phyloP scores from a whole-genome alignment of 2,329 filamentous ascomycete genomes.

The Xylariaceae sp. region DNA sequence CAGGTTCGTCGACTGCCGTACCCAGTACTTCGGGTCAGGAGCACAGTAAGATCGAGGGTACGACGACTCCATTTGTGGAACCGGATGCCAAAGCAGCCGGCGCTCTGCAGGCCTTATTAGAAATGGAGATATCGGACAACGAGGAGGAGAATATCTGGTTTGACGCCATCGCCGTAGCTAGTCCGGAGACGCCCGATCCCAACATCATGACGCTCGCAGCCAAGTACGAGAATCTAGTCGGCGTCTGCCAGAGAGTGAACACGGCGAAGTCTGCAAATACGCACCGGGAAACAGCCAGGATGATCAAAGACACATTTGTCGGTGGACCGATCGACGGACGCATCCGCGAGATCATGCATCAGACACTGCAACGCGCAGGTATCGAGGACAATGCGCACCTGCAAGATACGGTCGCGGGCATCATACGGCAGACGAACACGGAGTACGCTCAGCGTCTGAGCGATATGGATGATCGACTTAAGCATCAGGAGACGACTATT shows the following conservation, averaged over 20 bases:
- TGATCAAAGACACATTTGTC: neutral
- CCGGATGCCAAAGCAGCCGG: neutral
- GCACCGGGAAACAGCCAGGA: neutral
- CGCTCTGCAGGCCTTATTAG: neutral
- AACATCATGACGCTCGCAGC: neutral
- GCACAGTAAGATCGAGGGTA: neutral
- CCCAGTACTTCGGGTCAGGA: neutral
- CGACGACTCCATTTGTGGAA: neutral
- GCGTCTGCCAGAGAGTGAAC: neutral
- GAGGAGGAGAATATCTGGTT: neutral
- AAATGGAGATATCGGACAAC: neutral
- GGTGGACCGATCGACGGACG: neutral
- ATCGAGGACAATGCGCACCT: neutral
- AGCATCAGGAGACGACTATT: neutral
- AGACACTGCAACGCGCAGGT: neutral
- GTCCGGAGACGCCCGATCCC: neutral
- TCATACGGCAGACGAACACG: neutral
- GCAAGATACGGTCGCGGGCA: neutral
- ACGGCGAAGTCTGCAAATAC: neutral
- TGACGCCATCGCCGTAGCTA: neutral
- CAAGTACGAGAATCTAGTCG: neutral
- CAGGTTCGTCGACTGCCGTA: neutral
- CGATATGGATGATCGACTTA: neutral
- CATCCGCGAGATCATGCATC: neutral
- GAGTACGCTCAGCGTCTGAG: neutral